Base-by-base conservation (phyloP, 208 protist species). In the Leishmania gerbilli region DNA sequence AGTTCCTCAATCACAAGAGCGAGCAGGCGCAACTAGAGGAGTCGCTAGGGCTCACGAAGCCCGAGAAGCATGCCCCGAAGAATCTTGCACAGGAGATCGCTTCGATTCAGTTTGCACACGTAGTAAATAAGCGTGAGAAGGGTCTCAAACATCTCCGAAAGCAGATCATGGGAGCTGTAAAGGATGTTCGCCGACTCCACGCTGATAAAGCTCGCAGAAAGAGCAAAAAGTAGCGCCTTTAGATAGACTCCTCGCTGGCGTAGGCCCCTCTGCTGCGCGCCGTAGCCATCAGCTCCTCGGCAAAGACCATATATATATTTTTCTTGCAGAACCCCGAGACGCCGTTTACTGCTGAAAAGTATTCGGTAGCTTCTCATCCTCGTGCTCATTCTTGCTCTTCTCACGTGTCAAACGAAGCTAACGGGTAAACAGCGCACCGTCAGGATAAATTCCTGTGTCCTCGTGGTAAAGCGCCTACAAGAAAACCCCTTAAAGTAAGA, bases 121-220 rank as follows among this genome's bases (percentile, higher is more conserved):
- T 94, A 42, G 83, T 97, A 8, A 95, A 95, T 84, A 94, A 88
- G 74, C 86, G 94, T 56, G 87, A 94, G 62, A 96, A 96, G 64
- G 91, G 91, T 21, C 87, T 94, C 51, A 92, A 89, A 71, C 79
- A 89, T 56, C 82, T 97, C 42, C 87, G 94, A 7, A 93, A 90
- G 83, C 87, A 97, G 65, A 95, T 97, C 60, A 86, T 97, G 21
- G 78, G 68, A 21, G 91, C 90, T 49, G 94, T 96, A 21, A 92
- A 92, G 67, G 87, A 93, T 71, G 75, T 96, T 69, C 88, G 91
- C 27, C 78, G 91, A 17, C 67, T 89, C 19, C 76, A 92, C 64
- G 79, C 87, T 47, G 84, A 92, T 13, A 95, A 91, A 77, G 84
- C 77, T 62, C 64, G 45, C 49, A 91, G 76, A 75, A 81, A 88